Evolutionary conservation across 169 alveolate species (phyloP).

Genomic region (Plasmodium reichenowi): DNA sequence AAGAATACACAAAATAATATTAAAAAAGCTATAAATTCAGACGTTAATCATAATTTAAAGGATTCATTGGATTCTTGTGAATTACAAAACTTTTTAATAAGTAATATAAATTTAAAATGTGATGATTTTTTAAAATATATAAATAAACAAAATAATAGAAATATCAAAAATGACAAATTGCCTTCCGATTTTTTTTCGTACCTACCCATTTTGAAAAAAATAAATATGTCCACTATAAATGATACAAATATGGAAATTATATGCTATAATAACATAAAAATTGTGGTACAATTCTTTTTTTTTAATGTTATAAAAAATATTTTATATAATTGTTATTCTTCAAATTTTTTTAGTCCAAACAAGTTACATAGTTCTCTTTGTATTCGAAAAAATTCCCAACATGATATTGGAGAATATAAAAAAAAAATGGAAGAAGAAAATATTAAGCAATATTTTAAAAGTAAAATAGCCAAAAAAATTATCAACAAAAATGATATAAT

Average conservation of each 20-base stretch:
- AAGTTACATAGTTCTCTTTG: conserved; percentile 38
- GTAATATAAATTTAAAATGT: neutral
- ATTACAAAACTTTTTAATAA: neutral
- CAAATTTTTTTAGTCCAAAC: conserved; percentile 29
- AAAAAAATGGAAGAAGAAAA: neutral
- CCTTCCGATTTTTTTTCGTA: conserved; percentile 5
- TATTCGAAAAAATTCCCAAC: conserved; percentile 9
- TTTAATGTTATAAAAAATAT: conserved; percentile 43
- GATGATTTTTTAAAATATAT: neutral
- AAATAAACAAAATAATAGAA: conserved; percentile 8
- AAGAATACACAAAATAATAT: neutral
- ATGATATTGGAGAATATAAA: conserved; percentile 4
- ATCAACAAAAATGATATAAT: conserved; percentile 22
- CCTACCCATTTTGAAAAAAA: conserved; percentile 48
- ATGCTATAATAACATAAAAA: conserved; percentile 38
- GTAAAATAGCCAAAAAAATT: conserved; percentile 45
- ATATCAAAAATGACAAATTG: neutral
- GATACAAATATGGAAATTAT: conserved; percentile 66
- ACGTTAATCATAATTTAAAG: neutral
- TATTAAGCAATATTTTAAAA: conserved; percentile 12
- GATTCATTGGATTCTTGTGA: neutral
- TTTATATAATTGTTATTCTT: conserved; percentile 57
- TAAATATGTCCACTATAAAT: conserved; percentile 60
- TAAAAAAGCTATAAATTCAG: neutral
- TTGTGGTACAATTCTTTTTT: conserved; percentile 64